These are phyloP conservation scores for Theobroma grandiflorum DNA, from an alignment of 441 rosid species.

Conservation along the genomic window DNA sequence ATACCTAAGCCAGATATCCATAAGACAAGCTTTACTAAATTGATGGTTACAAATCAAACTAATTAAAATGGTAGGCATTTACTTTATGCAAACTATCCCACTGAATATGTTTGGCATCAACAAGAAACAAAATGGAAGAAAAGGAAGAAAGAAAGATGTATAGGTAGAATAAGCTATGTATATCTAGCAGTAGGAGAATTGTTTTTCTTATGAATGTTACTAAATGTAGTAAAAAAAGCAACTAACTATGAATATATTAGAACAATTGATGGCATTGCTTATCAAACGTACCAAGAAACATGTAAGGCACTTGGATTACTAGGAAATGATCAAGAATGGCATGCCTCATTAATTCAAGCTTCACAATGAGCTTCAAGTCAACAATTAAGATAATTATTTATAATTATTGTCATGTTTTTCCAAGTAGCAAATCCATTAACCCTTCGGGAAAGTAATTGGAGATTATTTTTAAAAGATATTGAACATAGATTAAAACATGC, in stretches of 20 bases:
- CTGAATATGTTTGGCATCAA: no score
- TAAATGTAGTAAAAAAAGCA: background rate
- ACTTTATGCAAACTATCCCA: no score
- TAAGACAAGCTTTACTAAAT: no score
- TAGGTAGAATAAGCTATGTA: background rate
- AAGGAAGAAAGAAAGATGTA: background rate
- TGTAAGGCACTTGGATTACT: background rate
- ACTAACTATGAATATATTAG: background rate
- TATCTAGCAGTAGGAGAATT: background rate
- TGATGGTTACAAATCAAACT: no score
- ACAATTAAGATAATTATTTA: background rate
- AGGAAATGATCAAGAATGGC: background rate
- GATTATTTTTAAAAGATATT: background rate
- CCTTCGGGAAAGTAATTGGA: no score
- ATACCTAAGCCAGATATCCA: no score
- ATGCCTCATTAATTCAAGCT: background rate
- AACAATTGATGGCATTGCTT: background rate
- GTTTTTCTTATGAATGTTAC: background rate
- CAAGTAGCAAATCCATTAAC: background rate
- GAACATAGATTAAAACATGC: background rate
- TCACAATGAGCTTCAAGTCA: background rate
- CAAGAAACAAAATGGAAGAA: background rate
- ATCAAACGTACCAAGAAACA: background rate
- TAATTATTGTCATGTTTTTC: background rate
- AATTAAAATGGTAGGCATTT: no score